phyloP scores from a whole-genome alignment of 805 yeast species.

The Wickerhamiella kurtzmanii region DNA sequence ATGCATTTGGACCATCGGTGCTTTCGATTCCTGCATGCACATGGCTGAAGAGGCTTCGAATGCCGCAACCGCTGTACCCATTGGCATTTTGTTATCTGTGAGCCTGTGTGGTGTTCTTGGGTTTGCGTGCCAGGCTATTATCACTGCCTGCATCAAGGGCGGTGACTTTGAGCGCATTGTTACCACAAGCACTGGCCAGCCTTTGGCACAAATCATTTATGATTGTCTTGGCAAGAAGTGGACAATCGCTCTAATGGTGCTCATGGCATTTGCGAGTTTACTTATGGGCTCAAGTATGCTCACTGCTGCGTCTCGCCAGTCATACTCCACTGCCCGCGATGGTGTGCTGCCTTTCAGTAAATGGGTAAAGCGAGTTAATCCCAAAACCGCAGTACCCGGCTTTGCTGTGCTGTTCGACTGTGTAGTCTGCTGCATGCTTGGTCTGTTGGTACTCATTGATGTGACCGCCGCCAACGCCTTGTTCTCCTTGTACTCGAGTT shows the following conservation, averaged over 20 bases:
- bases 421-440: slow-evolving; percentile 36
- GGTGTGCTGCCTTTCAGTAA: slow-evolving; percentile 55
- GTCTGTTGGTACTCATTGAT: slow-evolving; percentile 46
- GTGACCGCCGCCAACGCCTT: slow-evolving; percentile 53
- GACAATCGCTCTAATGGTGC: slow-evolving; percentile 50
- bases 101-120: slow-evolving; percentile 47
- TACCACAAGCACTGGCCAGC: slow-evolving; percentile 38
- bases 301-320: slow-evolving; percentile 54
- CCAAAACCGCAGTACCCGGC: slow-evolving; percentile 45
- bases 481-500: slow-evolving; percentile 49
- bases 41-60: slow-evolving; percentile 58
- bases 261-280: slow-evolving; percentile 48
- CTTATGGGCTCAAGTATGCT: slow-evolving; percentile 52
- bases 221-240: slow-evolving; percentile 51
- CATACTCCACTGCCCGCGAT: slow-evolving; percentile 68
- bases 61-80: slow-evolving; percentile 49
- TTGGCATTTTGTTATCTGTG: slow-evolving; percentile 50
- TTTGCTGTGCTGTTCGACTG: slow-evolving; percentile 49
- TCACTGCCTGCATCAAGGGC: slow-evolving; percentile 36
- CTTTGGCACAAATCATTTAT: slow-evolving; percentile 50
- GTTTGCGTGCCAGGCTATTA: slow-evolving; percentile 39
- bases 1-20: slow-evolving; percentile 63
- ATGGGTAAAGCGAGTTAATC: slow-evolving; percentile 43
- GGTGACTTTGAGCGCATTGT: slow-evolving; percentile 32
- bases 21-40: slow-evolving; percentile 60